These are phyloP conservation scores for Colletotrichum sp. DNA, from an alignment of 2,329 filamentous ascomycete genomes.

Conservation along the genomic window DNA sequence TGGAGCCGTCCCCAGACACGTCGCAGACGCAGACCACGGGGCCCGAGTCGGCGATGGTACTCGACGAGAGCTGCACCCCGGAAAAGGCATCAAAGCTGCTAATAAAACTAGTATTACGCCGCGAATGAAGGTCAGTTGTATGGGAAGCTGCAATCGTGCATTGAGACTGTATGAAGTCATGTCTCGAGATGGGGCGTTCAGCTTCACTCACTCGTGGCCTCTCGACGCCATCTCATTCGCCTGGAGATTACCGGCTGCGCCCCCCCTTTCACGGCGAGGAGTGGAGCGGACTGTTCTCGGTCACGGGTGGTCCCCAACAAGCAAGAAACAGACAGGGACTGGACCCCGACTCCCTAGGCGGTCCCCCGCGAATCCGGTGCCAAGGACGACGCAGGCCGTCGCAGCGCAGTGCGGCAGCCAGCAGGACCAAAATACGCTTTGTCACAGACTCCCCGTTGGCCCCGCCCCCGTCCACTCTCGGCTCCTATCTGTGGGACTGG, in stretches of 20 bases:
- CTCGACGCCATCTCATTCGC: conserved; percentile 43
- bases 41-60: neutral
- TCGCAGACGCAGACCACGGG: conserved; percentile 2
- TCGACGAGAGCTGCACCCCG: neutral
- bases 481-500: conserved; percentile 7
- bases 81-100: neutral
- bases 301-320: conserved; percentile 5
- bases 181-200: neutral
- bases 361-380: conserved; percentile 18
- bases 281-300: neutral
- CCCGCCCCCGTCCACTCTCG: neutral
- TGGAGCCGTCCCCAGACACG: neutral
- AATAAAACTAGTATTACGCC: conserved; percentile 9
- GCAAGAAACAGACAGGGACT: conserved; percentile 17
- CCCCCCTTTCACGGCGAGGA: neutral
- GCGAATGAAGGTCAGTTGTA: neutral
- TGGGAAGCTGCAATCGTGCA: neutral
- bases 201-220: conserved; percentile 38
- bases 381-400: conserved; percentile 12
- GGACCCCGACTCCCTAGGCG: conserved; percentile 8
- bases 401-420: neutral
- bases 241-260: conserved; percentile 10
- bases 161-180: conserved; percentile 10
- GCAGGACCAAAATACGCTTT: conserved; percentile 13
- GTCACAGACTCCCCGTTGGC: conserved; percentile 11